Evolutionary conservation across 164 flowering plant species (phyloP), one percentile per base, ranked within the genome.

Genomic region (Chimonanthus praecox): DNA sequence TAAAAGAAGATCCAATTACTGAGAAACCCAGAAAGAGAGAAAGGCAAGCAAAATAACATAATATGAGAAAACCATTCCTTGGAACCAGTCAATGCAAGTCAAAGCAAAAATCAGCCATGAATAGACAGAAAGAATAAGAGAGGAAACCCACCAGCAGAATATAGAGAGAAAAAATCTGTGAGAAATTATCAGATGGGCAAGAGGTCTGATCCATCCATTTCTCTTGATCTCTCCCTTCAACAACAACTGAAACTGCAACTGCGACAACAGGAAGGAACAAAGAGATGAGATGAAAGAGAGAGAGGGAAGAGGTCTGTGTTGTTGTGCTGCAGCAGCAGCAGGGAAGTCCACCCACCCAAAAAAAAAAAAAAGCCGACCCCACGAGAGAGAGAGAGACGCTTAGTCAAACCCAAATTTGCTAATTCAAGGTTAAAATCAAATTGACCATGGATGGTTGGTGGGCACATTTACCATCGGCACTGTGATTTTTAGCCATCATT

Each of bases 261-360:
- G 60, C 15, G 60, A 8, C 60, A 54, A 8, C 60, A 3, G 8
- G 8, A 54, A 54, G 60, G 60, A 8, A 54, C 60, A 63, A 18
- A 47, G 4, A 44, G 0, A 65, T 6, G 5, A 48, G 45, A 47
- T 33, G 47, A 64, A 13, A 64, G 49, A 65, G 49, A 66, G 47
- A 43, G 68, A 11, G 47, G 15, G 68, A 33, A 13, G 9, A 21
- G 33, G 10, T 21, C 9, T 63, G 66, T 8, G 18, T 33, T 63
- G 66, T 8, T 63, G 44, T 43, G 68, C 68, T 11, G 45, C 68
- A 9, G 68, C 15, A 9, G 68, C 15, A 66, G 68, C 68, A 66
- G 58, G 15, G 16, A 33, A 66, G 68, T 54, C 60, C 16, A 54
- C 60, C 60, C 60, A 54, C 5, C 60, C 11, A 6, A 2, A 54